Conservation (phyloP, 768 basidiomycete species). For the Russula foetens region DNA sequence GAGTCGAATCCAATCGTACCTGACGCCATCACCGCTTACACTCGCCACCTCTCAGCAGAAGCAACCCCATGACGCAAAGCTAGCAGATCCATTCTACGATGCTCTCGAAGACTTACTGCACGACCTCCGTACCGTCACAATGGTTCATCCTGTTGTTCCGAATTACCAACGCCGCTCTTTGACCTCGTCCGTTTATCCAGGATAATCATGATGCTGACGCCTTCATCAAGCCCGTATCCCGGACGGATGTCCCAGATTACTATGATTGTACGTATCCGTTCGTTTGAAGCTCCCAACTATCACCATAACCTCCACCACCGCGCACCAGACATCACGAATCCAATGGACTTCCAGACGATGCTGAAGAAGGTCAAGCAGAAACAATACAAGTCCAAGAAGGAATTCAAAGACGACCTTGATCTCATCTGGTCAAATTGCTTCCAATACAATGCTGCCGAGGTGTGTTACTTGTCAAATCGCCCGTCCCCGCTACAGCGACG, state of each 20-base stretch:
- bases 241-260: conserved; percentile 87
- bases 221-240: conserved; percentile 90
- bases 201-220: conserved; percentile 88
- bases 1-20: conserved; percentile 30
- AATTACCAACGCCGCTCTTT: conserved; percentile 23
- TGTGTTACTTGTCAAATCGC: conserved; percentile 32
- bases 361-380: conserved; percentile 88
- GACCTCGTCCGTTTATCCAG: conserved; percentile 28
- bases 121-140: conserved; percentile 75
- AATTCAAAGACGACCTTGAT: conserved; percentile 90
- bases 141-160: conserved; percentile 39
- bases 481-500: conserved; percentile 1
- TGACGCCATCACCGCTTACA: conserved; percentile 22
- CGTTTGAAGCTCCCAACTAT: background rate
- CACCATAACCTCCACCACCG: background rate
- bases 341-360: conserved; percentile 96
- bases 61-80: conserved; percentile 52
- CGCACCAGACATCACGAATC: conserved; percentile 72
- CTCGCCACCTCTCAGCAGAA: conserved; percentile 26
- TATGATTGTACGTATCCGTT: conserved; percentile 59
- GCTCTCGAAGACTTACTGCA: conserved; percentile 80
- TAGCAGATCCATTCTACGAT: conserved; percentile 87
- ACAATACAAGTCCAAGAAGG: conserved; percentile 87
- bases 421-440: conserved; percentile 97
- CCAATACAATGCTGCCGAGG: conserved; percentile 86